phyloP scores from a whole-genome alignment of 768 basidiomycete species.

The Ramaria rubella region DNA sequence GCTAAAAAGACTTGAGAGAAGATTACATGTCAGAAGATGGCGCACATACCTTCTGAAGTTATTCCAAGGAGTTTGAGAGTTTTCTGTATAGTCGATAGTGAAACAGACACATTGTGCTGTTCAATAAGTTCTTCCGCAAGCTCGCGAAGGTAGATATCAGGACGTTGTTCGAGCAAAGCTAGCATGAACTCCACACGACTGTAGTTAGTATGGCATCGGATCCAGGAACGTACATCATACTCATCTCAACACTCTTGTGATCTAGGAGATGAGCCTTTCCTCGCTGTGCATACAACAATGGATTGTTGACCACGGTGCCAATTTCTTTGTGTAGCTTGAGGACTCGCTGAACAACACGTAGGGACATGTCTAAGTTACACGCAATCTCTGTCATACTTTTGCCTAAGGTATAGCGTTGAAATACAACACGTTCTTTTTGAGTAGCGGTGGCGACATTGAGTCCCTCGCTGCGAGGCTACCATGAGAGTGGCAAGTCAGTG shows the following conservation, averaged over 20 bases:
- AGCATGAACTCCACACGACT: neutral
- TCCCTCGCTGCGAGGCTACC: neutral
- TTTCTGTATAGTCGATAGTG: neutral
- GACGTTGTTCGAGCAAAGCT: neutral
- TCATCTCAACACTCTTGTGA: neutral
- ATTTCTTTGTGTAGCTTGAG: neutral
- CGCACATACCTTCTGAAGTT: conserved; percentile 2
- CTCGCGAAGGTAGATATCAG: conserved; percentile 1
- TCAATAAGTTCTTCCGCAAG: neutral
- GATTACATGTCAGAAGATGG: neutral
- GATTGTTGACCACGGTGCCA: neutral
- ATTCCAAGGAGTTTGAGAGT: conserved; percentile 3
- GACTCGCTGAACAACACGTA: conserved; percentile 4
- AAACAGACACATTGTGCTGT: neutral
- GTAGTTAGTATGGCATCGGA: neutral
- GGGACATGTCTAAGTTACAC: neutral
- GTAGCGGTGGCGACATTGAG: neutral
- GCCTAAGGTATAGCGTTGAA: neutral
- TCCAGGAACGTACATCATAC: neutral
- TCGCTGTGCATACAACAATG: neutral
- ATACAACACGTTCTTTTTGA: neutral
- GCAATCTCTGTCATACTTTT: neutral
- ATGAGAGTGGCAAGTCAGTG: no score
- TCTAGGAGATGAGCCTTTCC: neutral
- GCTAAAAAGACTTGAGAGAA: neutral